phyloP scores from a whole-genome alignment of 306 rosid species.

The Quercus rubra region DNA sequence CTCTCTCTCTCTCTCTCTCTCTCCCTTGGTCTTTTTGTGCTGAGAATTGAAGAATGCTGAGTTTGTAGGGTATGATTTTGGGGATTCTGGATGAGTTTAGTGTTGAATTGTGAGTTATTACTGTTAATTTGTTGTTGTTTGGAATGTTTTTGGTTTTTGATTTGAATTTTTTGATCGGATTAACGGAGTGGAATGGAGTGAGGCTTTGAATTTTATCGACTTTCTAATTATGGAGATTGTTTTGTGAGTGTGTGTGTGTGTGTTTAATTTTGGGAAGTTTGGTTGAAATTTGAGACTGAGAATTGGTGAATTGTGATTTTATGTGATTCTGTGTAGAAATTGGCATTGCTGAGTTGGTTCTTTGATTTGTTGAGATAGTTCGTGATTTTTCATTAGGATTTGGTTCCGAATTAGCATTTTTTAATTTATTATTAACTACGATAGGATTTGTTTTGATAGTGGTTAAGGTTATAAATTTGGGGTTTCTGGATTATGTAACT shows the following conservation, averaged over 20 bases:
- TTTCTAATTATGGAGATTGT: background rate
- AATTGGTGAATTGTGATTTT: background rate
- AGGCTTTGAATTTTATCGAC: background rate
- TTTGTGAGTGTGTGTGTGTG: background rate
- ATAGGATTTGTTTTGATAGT: no score
- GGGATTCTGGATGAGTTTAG: background rate
- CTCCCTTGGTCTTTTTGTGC: background rate
- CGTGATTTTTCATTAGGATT: no score
- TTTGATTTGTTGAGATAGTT: no score
- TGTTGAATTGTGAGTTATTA: background rate
- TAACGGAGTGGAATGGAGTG: background rate
- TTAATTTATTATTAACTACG: no score
- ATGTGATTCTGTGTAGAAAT: background rate
- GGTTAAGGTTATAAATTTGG: no score
- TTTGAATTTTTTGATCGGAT: background rate
- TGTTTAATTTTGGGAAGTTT: background rate
- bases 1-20: background rate
- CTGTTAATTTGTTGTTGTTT: background rate
- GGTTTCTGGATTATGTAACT: no score
- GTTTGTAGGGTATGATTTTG: background rate
- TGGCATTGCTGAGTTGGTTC: background rate
- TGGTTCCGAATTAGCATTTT: no score
- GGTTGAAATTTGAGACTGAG: conserved; percentile 2
- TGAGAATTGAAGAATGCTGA: background rate
- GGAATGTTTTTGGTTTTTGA: background rate